Conservation (phyloP, 768 basidiomycete species). For the Suillus bovinus region DNA sequence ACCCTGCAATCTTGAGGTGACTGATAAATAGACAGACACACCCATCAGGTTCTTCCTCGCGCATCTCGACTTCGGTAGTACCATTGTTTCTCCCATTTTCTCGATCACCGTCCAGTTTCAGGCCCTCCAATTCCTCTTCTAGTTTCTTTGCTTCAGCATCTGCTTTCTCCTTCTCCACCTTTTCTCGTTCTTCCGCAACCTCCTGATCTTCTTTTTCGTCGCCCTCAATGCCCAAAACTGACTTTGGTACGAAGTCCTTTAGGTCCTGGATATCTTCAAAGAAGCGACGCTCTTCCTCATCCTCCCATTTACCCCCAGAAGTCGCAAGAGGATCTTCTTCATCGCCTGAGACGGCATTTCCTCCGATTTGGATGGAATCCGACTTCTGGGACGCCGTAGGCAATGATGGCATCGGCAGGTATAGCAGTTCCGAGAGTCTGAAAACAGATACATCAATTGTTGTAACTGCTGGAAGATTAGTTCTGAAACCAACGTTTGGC, state of each 20-base stretch:
- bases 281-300: constrained; percentile 93
- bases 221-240: constrained; percentile 71
- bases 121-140: constrained; percentile 73
- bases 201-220: constrained; percentile 42
- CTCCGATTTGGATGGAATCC: constrained; percentile 78
- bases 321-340: constrained; percentile 55
- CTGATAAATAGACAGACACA: constrained; percentile 20
- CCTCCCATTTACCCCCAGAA: constrained; percentile 91
- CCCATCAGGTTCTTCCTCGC: constrained; percentile 32
- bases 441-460: constrained; percentile 13
- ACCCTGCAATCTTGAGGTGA: background rate
- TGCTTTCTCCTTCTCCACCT: constrained; percentile 55
- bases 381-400: constrained; percentile 80
- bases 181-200: constrained; percentile 45
- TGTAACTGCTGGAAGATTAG: constrained; percentile 4
- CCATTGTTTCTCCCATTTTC: constrained; percentile 21
- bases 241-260: constrained; percentile 88
- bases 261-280: constrained; percentile 93
- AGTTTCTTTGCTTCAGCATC: constrained; percentile 73
- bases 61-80: constrained; percentile 18
- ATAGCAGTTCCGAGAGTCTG: constrained; percentile 90
- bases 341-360: constrained; percentile 41
- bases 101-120: constrained; percentile 41
- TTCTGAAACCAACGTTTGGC: constrained; percentile 71
- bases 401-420: constrained; percentile 77